Conservation (phyloP, 2,329 filamentous ascomycete species). For the Pseudopyrenochaeta lycopersici region DNA sequence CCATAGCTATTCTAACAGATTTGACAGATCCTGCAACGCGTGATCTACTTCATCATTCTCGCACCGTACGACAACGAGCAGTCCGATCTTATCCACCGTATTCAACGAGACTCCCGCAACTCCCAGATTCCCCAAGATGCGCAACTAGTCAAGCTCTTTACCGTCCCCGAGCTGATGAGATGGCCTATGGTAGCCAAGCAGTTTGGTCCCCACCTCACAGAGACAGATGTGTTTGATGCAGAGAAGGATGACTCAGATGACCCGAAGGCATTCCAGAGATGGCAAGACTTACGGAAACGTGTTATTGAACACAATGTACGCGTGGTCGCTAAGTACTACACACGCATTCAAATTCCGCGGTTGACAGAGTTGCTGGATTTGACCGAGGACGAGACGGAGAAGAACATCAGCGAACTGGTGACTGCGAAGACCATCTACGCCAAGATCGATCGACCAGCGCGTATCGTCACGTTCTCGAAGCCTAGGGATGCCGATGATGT, state of each 20-base stretch:
- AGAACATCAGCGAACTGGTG: conserved; percentile 97
- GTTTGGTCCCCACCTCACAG: conserved; percentile 87
- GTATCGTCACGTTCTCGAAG: conserved; percentile 93
- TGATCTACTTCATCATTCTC: conserved; percentile 97
- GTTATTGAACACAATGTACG: conserved; percentile 99
- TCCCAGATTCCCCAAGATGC: conserved; percentile 80
- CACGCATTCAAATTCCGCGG: conserved; percentile 90
- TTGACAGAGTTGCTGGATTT: conserved; percentile 91
- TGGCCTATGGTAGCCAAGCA: conserved; percentile 93
- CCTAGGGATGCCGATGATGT: conserved; percentile 94
- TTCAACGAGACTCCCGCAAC: conserved; percentile 85
- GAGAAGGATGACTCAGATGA: conserved; percentile 72
- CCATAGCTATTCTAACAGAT: conserved; percentile 5
- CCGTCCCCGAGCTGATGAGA: conserved; percentile 94
- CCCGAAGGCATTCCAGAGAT: conserved; percentile 83
- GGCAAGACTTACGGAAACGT: conserved; percentile 94
- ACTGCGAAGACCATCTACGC: conserved; percentile 98
- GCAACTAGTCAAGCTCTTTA: conserved; percentile 91
- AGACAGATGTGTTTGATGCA: conserved; percentile 87
- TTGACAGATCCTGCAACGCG: conserved; percentile 81
- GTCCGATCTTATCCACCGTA: conserved; percentile 93
- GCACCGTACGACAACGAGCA: conserved; percentile 98
- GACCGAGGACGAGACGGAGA: conserved; percentile 94
- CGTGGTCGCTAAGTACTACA: conserved; percentile 98
- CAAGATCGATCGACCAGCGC: conserved; percentile 93